Percentiles rank a stretch among this genome's conserved stretches.
phyloP scores from a whole-genome alignment of 2,329 filamentous ascomycete species.

The Fusarium ambrosium region DNA sequence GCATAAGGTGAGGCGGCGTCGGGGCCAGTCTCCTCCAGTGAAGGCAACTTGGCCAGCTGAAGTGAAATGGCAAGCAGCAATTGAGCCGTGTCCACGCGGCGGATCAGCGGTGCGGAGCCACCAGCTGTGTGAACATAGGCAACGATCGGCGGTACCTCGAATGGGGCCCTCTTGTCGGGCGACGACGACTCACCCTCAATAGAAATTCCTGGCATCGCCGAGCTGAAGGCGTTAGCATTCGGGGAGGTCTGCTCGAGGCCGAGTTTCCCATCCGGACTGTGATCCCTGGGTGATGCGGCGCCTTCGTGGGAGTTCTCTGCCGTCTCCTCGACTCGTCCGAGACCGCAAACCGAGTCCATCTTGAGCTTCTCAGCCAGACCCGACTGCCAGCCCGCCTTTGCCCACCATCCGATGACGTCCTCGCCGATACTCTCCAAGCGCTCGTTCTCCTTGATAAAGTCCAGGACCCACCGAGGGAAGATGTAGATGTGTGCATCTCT shows the following conservation, averaged over 20 bases:
- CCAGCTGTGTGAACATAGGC: slow-evolving; percentile 82
- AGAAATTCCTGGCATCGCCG: slow-evolving; percentile 11
- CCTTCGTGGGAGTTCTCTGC: slow-evolving; percentile 51
- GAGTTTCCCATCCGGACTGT: slow-evolving; percentile 36
- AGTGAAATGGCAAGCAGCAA: slow-evolving; percentile 86
- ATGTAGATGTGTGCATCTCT: slow-evolving; percentile 96
- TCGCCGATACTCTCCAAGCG: slow-evolving; percentile 90
- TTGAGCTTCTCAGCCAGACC: slow-evolving; percentile 84
- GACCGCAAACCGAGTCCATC: slow-evolving; percentile 71
- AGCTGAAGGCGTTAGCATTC: not conserved
- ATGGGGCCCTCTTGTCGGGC: slow-evolving; percentile 33
- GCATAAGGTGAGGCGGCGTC: slow-evolving; percentile 78
- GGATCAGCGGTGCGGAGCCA: slow-evolving; percentile 73
- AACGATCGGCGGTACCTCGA: slow-evolving; percentile 76
- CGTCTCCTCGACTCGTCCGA: slow-evolving; percentile 56
- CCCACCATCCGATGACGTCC: slow-evolving; percentile 95
- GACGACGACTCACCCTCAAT: slow-evolving; percentile 15
- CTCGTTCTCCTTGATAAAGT: slow-evolving; percentile 84
- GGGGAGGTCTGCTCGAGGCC: slow-evolving; percentile 7
- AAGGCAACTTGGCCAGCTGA: slow-evolving; percentile 86
- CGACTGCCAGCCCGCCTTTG: slow-evolving; percentile 91
- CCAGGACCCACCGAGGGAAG: slow-evolving; percentile 90
- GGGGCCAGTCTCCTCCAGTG: slow-evolving; percentile 72
- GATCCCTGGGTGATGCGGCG: slow-evolving; percentile 44
- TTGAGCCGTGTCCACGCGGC: slow-evolving; percentile 88